phyloP scores from a whole-genome alignment of 345 rosid species.

The Salix dunnii region DNA sequence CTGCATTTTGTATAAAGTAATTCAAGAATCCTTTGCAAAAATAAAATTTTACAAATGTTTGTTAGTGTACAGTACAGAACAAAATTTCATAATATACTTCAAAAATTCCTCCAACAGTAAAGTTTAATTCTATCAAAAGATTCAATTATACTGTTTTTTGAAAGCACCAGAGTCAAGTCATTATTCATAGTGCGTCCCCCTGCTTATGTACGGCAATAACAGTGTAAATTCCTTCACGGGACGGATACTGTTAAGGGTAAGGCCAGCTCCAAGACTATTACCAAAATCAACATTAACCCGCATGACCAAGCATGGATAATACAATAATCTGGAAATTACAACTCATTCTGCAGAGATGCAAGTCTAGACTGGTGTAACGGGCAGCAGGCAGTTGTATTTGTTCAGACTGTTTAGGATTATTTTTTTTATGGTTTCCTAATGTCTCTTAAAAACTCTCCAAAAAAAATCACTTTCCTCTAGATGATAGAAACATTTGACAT shows the following conservation, averaged over 20 bases:
- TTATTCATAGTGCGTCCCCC: background rate
- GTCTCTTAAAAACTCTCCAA: background rate
- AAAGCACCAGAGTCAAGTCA: background rate
- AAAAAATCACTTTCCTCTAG: background rate
- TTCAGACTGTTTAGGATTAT: background rate
- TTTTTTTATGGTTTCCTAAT: background rate
- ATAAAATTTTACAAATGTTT: background rate
- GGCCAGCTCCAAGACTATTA: background rate
- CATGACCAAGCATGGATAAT: background rate
- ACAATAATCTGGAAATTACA: background rate
- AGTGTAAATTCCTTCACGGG: background rate
- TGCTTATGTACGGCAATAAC: background rate
- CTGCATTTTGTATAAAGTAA: slow-evolving; percentile 11
- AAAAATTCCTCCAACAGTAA: background rate
- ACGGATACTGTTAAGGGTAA: background rate
- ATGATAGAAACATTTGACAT: background rate
- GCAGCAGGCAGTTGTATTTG: background rate
- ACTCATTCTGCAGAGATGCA: background rate
- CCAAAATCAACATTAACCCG: background rate
- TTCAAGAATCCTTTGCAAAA: background rate
- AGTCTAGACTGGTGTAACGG: background rate
- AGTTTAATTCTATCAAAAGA: background rate
- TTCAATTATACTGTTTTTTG: background rate
- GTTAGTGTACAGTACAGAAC: background rate
- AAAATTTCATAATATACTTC: background rate